A percentile compares a stretch with the other conserved stretches of the same genome.
Conservation (phyloP, 163 green algal species). For the Trebouxia gelatinosa region DNA sequence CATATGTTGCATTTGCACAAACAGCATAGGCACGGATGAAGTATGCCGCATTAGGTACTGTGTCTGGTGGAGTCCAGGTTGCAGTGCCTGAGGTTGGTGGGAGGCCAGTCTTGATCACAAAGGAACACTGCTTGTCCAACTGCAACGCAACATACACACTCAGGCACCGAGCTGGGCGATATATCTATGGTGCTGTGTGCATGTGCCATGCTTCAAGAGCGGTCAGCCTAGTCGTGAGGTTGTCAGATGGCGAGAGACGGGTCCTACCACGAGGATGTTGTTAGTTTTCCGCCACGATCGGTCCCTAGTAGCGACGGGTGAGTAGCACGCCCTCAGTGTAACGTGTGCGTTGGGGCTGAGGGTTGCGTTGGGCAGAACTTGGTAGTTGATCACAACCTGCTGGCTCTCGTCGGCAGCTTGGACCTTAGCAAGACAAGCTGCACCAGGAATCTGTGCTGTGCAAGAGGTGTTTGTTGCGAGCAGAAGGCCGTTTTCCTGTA, state of each 20-base stretch:
- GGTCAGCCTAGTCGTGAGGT: background rate
- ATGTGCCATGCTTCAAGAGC: background rate
- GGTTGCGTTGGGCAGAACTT: conserved; percentile 11
- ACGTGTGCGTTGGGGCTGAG: conserved; percentile 33
- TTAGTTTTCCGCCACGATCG: conserved; percentile 46
- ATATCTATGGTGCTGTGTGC: background rate
- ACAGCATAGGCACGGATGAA: conserved; percentile 35
- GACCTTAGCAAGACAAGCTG: background rate
- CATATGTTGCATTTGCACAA: conserved; percentile 22
- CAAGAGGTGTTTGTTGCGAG: background rate
- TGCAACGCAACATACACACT: background rate
- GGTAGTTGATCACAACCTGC: conserved; percentile 36
- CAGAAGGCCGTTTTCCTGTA: background rate
- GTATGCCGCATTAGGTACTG: conserved; percentile 35
- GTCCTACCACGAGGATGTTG: conserved; percentile 37
- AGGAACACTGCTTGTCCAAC: conserved; percentile 46
- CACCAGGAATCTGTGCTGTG: background rate
- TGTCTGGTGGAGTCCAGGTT: conserved; percentile 27
- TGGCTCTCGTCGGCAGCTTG: background rate
- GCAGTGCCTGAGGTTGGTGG: background rate
- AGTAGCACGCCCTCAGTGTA: conserved; percentile 43
- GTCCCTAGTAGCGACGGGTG: conserved; percentile 6
- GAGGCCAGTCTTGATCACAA: conserved; percentile 1
- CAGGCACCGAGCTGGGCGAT: background rate
- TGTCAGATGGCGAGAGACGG: background rate